Evolutionary conservation across 106 monocot species (phyloP).

Genomic region (Apostasia ramifera): DNA sequence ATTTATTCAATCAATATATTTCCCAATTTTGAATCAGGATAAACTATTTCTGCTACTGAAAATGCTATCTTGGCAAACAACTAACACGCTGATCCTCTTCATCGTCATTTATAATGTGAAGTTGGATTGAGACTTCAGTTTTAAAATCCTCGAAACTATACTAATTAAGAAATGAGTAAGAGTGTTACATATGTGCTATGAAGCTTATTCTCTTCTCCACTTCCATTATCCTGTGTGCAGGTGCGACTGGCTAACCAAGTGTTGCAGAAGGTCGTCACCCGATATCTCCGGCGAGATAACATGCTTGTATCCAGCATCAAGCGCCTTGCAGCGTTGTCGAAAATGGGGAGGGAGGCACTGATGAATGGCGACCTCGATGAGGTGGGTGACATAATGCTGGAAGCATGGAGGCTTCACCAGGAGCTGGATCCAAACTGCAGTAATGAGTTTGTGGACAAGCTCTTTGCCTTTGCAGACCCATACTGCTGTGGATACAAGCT

Average conservation of each 20-base stretch:
- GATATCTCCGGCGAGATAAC: constrained; percentile 87
- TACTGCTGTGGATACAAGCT: constrained; percentile 91
- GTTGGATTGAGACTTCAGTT: too few relatives aligned
- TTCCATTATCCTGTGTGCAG: constrained; percentile 16
- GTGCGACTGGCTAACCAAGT: constrained; percentile 85
- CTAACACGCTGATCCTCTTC: too few relatives aligned
- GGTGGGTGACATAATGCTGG: constrained; percentile 81
- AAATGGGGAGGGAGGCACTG: constrained; percentile 67
- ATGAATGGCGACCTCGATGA: constrained; percentile 88
- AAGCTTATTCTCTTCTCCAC: too few relatives aligned
- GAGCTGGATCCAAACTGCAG: constrained; percentile 96
- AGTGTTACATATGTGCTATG: too few relatives aligned
- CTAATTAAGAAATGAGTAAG: too few relatives aligned
- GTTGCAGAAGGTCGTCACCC: constrained; percentile 79
- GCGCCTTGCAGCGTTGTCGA: constrained; percentile 67
- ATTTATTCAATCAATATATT: too few relatives aligned
- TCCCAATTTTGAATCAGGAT: too few relatives aligned
- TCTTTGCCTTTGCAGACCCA: constrained; percentile 61
- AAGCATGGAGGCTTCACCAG: constrained; percentile 93
- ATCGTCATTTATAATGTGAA: too few relatives aligned
- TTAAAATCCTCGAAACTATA: too few relatives aligned
- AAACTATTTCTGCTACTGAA: too few relatives aligned
- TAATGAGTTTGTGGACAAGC: constrained; percentile 72
- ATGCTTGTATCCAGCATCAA: constrained; percentile 80
- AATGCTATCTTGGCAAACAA: too few relatives aligned